phyloP scores from a whole-genome alignment of 805 yeast species.

The Candida oleophila region DNA sequence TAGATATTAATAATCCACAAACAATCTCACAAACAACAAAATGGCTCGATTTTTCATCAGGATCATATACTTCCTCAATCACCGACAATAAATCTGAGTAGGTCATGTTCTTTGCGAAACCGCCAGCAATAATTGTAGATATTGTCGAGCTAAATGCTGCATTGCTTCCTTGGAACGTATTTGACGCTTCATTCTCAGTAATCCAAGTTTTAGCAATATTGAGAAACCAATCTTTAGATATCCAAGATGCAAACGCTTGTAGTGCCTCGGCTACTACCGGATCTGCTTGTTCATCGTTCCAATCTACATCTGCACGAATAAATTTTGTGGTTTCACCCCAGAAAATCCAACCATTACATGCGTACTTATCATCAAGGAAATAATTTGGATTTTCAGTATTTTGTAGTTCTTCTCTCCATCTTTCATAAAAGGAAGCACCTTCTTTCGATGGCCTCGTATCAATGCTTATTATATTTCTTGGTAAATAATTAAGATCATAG shows the following conservation, averaged over 20 bases:
- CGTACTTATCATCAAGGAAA: conserved; percentile 53
- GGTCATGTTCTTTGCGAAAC: conserved; percentile 38
- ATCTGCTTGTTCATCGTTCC: background rate
- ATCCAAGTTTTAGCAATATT: conserved; percentile 50
- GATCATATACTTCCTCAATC: conserved; percentile 50
- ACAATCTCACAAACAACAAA: conserved; percentile 71
- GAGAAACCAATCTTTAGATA: conserved; percentile 61
- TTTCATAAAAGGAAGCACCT: conserved; percentile 33
- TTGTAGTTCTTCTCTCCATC: conserved; percentile 52
- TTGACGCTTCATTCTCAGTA: conserved; percentile 66
- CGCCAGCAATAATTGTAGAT: conserved; percentile 48
- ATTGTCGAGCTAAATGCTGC: conserved; percentile 57
- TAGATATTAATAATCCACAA: conserved; percentile 58
- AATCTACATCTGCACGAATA: conserved; percentile 29
- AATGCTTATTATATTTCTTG: conserved; percentile 38
- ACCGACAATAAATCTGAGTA: conserved; percentile 54
- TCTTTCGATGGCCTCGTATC: conserved; percentile 35
- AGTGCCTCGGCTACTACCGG: conserved; percentile 25
- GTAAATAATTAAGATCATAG: conserved; percentile 33
- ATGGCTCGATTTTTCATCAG: conserved; percentile 73
- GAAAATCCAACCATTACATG: conserved; percentile 66
- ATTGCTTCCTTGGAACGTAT: conserved; percentile 64
- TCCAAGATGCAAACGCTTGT: conserved; percentile 37
- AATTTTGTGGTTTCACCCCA: conserved; percentile 65
- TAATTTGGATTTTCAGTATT: conserved; percentile 47